Conservation (phyloP, 805 yeast genomes). For the Zygoascus biomembranicola region DNA sequence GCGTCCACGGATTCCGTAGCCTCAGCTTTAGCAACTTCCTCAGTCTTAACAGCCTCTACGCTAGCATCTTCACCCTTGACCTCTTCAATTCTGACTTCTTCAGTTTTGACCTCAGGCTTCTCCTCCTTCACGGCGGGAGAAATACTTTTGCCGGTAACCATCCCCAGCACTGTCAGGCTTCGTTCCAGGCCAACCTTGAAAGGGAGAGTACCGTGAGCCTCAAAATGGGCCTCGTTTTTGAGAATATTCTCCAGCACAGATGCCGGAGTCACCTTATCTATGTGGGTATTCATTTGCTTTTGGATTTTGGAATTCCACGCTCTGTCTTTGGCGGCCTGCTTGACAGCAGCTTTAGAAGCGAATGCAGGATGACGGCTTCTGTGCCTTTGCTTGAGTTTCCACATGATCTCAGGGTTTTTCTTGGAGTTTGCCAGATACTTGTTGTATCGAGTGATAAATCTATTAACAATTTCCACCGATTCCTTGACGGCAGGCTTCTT, state of each 20-base stretch:
- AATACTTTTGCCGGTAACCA: conserved; percentile 20
- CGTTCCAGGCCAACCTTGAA: conserved; percentile 9
- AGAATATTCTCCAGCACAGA: conserved; percentile 24
- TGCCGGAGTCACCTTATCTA: conserved; percentile 23
- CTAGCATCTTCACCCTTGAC: conserved; percentile 3
- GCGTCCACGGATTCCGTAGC: conserved; percentile 12
- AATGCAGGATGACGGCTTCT: conserved; percentile 14
- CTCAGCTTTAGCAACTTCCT: conserved; percentile 11
- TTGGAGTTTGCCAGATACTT: conserved; percentile 53
- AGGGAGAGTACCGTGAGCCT: conserved; percentile 13
- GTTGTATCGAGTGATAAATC: conserved; percentile 72
- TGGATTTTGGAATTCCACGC: conserved; percentile 35
- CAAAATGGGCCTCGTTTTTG: conserved; percentile 14
- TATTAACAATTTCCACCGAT: conserved; percentile 60
- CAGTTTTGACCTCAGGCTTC: conserved; percentile 20
- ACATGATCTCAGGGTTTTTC: conserved; percentile 47
- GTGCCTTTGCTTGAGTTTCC: conserved; percentile 31
- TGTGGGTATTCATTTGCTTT: conserved; percentile 34
- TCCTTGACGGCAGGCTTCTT: conserved; percentile 67
- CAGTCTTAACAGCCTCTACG: background rate
- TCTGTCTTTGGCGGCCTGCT: conserved; percentile 6
- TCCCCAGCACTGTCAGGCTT: conserved; percentile 15
- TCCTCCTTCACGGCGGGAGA: conserved; percentile 17
- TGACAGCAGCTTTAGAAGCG: conserved; percentile 10
- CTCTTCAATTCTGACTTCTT: conserved; percentile 7